Evolutionary conservation across 2,329 filamentous ascomycete species (phyloP), one percentile per base, ranked within the genome.

Genomic region (Sporothrix brunneoviolacea): DNA sequence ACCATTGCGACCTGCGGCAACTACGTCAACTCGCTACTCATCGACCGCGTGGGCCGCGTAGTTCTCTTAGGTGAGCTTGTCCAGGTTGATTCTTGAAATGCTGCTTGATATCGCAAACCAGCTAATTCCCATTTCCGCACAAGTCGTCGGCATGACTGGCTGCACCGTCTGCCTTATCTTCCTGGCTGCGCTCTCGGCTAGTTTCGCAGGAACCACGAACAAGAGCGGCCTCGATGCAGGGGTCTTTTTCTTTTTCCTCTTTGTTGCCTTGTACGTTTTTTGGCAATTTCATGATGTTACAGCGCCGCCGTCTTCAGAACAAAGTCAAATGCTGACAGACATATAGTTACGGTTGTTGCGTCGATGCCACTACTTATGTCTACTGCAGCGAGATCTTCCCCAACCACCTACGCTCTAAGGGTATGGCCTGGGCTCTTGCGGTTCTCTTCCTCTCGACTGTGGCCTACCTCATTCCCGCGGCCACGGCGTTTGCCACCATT

Each of bases 361-460:
- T 43, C 30, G 48, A 50, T 40, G 27, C 40, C 24, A 50, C 39
- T 4, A 38, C 27, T 13, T 50, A 44, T 12, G 48, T 54, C 28
- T 54, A 52, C 40, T 33, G 32, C 24, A 10, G 36, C 37, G 53
- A 54, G 22, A 52, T 54, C 32, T 48, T 54, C 15, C 44, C 52
- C 3, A 54, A 32, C 39, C 37, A 42, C 27, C 41, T 52, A 3
- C 39, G 52, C 9, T 36, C 52, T 35, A 46, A 37, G 40, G 51
- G 44, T 28, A 46, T 42, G 35, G 39, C 36, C n/a, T 46, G 27
- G 38, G 35, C 40, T 16, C n/a, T 52, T 2, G 36, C 37, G 8
- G 33, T 40, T 10, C 18, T 46, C 30, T 50, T 47, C 40, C 10
- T 42, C 10, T 32, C 42, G 12, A 48, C 39, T 1, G 16, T 52